Conservation (phyloP, 2,329 filamentous ascomycete genomes). For the Alternaria gansuensis region DNA sequence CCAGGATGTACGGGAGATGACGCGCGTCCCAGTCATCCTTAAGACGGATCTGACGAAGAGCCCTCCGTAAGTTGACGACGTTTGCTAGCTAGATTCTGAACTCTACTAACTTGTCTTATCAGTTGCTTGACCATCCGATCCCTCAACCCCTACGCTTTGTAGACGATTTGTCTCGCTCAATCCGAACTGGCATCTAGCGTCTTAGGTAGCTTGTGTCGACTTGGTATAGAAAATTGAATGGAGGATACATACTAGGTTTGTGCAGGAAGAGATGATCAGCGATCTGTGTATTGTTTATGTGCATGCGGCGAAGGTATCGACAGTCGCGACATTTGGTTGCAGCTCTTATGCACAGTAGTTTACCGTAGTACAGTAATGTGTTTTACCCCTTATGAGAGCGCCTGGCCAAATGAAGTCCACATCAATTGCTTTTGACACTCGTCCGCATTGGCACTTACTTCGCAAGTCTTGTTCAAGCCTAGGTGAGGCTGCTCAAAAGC, state of each 20-base stretch:
- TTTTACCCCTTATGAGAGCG: conserved; percentile 27
- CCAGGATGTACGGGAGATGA: conserved; percentile 98
- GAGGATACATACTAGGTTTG: conserved; percentile 40
- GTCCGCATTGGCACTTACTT: conserved; percentile 22
- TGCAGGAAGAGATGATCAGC: conserved; percentile 27
- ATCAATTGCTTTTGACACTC: conserved; percentile 30
- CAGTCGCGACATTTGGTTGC: conserved; percentile 36
- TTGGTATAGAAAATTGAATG: conserved; percentile 48
- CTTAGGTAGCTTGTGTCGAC: conserved; percentile 23
- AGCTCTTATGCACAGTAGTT: conserved; percentile 35
- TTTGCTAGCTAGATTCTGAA: conserved; percentile 1
- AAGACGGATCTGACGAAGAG: conserved; percentile 99
- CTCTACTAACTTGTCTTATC: conserved; percentile 29
- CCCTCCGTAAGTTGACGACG: conserved; percentile 82
- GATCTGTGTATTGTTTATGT: conserved; percentile 46
- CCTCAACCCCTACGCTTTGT: conserved; percentile 77
- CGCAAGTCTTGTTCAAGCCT: conserved; percentile 29
- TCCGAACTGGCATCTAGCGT: conserved; percentile 3
- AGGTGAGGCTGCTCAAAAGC: conserved; percentile 6
- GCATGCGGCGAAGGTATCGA: conserved; percentile 34
- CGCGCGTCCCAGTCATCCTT: conserved; percentile 92
- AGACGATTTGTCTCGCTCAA: conserved; percentile 25
- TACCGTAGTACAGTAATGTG: conserved; percentile 46
- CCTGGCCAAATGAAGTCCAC: conserved; percentile 23
- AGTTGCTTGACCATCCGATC: conserved; percentile 87